phyloP scores from a whole-genome alignment of 2,329 filamentous ascomycete species.

The Stemphylium beticola region DNA sequence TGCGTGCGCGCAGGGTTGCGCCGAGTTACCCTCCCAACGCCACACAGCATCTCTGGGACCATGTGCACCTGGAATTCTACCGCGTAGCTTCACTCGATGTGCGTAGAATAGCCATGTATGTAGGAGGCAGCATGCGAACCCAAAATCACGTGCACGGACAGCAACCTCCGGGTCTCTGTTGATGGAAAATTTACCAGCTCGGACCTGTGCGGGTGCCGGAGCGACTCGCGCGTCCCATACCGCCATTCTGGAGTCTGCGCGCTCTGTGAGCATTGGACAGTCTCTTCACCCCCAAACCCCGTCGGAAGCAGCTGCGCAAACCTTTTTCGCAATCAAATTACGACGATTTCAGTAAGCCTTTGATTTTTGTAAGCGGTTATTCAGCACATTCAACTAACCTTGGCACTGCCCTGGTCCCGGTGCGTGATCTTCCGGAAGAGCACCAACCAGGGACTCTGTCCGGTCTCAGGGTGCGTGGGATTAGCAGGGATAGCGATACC shows the following conservation, averaged over 20 bases:
- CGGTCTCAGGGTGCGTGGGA: constrained; percentile 34
- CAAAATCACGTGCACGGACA: constrained; percentile 17
- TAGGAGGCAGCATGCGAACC: background rate
- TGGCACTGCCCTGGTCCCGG: constrained; percentile 25
- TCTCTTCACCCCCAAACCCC: background rate
- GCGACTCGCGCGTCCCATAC: constrained; percentile 36
- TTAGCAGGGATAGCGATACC: constrained; percentile 39
- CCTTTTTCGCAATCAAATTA: too few species aligned
- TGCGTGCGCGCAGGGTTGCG: too few species aligned
- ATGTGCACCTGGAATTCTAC: constrained; percentile 3
- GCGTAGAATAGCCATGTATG: constrained; percentile 1
- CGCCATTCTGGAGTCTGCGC: constrained; percentile 34
- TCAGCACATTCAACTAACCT: background rate
- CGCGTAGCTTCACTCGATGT: constrained; percentile 26
- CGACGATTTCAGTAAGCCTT: background rate
- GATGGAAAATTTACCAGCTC: constrained; percentile 40
- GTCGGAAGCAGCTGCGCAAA: background rate
- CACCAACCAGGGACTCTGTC: constrained; percentile 26
- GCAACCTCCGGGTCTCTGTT: constrained; percentile 33
- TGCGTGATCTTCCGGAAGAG: constrained; percentile 46
- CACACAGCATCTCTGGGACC: background rate
- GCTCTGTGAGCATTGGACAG: background rate
- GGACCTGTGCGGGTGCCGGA: constrained; percentile 21
- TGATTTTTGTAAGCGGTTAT: background rate
- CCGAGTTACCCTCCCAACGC: background rate